Conservation (phyloP, 495 filamentous ascomycete species). For the Penicillium simplicissimum region DNA sequence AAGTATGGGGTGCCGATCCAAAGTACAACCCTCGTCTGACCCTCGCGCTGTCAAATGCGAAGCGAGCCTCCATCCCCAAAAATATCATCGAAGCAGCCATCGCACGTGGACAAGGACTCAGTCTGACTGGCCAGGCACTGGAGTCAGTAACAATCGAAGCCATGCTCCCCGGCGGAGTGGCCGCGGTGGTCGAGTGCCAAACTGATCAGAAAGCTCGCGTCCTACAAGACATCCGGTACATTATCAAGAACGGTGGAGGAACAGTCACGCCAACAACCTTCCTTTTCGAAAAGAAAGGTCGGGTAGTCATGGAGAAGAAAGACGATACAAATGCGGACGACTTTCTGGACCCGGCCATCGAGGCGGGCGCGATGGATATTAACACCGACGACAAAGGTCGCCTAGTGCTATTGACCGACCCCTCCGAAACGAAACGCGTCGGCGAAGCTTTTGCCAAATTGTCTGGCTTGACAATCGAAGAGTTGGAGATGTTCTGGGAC, state of each 20-base stretch:
- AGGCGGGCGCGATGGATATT: constrained; percentile 82
- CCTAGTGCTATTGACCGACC: constrained; percentile 74
- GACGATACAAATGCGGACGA: constrained; percentile 68
- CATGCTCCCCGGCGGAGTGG: constrained; percentile 75
- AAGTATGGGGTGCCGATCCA: constrained; percentile 67
- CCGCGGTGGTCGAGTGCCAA: constrained; percentile 78
- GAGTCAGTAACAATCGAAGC: constrained; percentile 80
- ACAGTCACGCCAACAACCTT: constrained; percentile 71
- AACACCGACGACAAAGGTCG: constrained; percentile 68
- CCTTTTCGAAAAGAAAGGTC: constrained; percentile 78
- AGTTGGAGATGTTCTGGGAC: constrained; percentile 80
- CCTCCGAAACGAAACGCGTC: constrained; percentile 63
- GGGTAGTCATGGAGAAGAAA: constrained; percentile 65
- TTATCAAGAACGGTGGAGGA: constrained; percentile 71
- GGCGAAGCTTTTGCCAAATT: constrained; percentile 59
- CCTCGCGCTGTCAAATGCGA: constrained; percentile 70
- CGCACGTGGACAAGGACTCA: constrained; percentile 81
- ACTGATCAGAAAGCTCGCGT: constrained; percentile 77
- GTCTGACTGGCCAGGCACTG: constrained; percentile 66
- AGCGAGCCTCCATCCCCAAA: constrained; percentile 85
- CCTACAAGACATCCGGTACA: constrained; percentile 65
- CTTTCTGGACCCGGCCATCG: constrained; percentile 79
- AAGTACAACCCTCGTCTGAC: constrained; percentile 73
- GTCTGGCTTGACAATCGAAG: constrained; percentile 63
- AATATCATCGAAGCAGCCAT: constrained; percentile 79